These are phyloP conservation scores for Nepenthes gracilis DNA, from an alignment of 148 eudicot species.

Conservation along the genomic window DNA sequence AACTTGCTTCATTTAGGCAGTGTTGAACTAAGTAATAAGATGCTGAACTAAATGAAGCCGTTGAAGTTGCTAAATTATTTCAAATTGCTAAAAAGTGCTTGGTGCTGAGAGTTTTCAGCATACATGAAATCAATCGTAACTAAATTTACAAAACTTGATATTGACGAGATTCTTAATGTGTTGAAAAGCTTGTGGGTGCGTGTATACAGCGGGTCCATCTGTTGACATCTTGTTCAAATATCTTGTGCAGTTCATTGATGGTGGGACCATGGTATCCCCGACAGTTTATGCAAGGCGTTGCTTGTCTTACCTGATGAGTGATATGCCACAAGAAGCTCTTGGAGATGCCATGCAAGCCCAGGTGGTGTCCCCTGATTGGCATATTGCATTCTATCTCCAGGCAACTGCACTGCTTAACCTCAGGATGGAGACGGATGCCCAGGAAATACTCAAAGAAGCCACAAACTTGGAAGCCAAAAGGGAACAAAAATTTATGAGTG, in stretches of 20 bases:
- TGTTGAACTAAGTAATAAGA: too few relatives aligned
- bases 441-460: slow-evolving; percentile 14
- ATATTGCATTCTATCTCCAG: slow-evolving; percentile 13
- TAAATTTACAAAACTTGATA: too few relatives aligned
- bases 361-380: slow-evolving; percentile 12
- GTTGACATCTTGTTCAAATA: neutral
- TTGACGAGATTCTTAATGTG: too few relatives aligned
- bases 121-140: too few relatives aligned
- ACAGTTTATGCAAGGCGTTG: slow-evolving; percentile 13
- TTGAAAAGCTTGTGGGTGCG: neutral
- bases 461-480: slow-evolving; percentile 13
- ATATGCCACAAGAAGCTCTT: slow-evolving; percentile 13
- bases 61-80: too few relatives aligned
- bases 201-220: neutral
- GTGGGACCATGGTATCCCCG: slow-evolving; percentile 13
- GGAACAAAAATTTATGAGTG: slow-evolving; percentile 3
- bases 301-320: slow-evolving; percentile 12
- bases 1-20: too few relatives aligned
- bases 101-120: too few relatives aligned
- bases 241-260: slow-evolving; percentile 10
- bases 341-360: slow-evolving; percentile 13
- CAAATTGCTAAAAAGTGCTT: too few relatives aligned
- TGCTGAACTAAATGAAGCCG: too few relatives aligned
- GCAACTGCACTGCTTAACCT: slow-evolving; percentile 12
- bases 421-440: slow-evolving; percentile 14